Evolutionary conservation across 2,329 filamentous ascomycete genomes (phyloP).

Genomic region (Colletotrichum sp.): DNA sequence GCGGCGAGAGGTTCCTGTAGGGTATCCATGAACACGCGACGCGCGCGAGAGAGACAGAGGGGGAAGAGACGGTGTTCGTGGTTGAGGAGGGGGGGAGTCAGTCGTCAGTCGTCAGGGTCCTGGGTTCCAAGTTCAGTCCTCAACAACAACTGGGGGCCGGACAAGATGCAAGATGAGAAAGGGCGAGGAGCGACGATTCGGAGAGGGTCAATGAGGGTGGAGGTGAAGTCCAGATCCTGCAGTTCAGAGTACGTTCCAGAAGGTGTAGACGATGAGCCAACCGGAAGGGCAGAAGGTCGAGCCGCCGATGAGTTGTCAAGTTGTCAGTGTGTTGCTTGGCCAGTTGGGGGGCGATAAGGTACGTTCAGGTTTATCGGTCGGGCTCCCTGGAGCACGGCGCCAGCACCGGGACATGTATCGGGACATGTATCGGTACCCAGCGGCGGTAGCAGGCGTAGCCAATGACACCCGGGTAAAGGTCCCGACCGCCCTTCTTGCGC

Average conservation of each 20-base stretch:
- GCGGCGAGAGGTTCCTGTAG: neutral
- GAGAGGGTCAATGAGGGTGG: neutral
- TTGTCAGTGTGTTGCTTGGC: neutral
- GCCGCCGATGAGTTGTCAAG: conserved; percentile 20
- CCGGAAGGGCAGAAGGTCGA: conserved; percentile 6
- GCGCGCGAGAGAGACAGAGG: neutral
- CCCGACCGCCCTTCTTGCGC: conserved; percentile 11
- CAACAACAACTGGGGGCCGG: neutral
- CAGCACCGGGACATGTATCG: neutral
- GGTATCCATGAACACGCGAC: neutral
- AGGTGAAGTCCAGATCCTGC: conserved; percentile 6
- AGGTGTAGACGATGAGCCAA: conserved; percentile 12
- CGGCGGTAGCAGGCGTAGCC: neutral
- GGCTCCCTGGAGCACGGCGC: neutral
- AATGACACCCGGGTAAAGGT: neutral
- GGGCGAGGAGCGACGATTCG: neutral
- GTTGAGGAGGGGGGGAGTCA: neutral
- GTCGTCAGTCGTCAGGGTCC: neutral
- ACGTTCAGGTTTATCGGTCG: neutral
- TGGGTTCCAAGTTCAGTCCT: neutral
- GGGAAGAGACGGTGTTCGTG: neutral
- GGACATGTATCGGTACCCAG: neutral
- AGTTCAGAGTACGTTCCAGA: neutral
- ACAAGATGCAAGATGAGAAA: neutral
- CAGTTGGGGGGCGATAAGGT: neutral